These are phyloP conservation scores for Annulohypoxylon nitens DNA, from an alignment of 495 filamentous ascomycete species.

Conservation along the genomic window DNA sequence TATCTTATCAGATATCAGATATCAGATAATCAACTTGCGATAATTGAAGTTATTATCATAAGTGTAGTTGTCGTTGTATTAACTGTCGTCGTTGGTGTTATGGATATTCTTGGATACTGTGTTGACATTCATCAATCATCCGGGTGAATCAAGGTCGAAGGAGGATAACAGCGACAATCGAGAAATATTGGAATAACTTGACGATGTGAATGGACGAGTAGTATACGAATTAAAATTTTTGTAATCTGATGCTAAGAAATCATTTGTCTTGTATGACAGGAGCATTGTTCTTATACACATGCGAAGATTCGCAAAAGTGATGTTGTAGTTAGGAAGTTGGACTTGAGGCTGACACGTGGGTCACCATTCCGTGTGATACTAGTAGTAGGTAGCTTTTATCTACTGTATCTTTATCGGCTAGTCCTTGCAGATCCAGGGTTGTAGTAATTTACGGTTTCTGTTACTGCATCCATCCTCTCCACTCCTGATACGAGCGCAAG, in stretches of 20 bases:
- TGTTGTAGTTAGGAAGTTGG: constrained; percentile 40
- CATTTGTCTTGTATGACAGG: constrained; percentile 17
- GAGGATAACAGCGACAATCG: neutral
- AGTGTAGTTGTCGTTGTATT: neutral
- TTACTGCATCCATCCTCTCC: neutral
- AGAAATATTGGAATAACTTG: neutral
- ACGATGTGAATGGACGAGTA: neutral
- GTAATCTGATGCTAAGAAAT: constrained; percentile 23
- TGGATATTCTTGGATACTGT: neutral
- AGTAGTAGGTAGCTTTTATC: constrained; percentile 14
- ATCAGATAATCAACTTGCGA: neutral
- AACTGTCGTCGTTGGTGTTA: neutral
- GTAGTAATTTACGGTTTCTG: constrained; percentile 16
- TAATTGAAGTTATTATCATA: neutral
- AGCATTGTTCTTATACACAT: constrained; percentile 41
- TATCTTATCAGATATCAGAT: neutral
- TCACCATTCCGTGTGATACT: constrained; percentile 29
- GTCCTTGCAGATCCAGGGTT: constrained; percentile 15
- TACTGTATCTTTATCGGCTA: constrained; percentile 16
- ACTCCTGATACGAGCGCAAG: neutral
- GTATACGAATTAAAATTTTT: neutral
- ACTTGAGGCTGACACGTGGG: constrained; percentile 50
- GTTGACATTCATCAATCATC: constrained; percentile 23
- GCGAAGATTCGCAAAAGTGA: constrained; percentile 28
- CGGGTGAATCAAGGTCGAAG: constrained; percentile 28